phyloP scores from a whole-genome alignment of 768 basidiomycete species.

The Cyclocybe aegerita region DNA sequence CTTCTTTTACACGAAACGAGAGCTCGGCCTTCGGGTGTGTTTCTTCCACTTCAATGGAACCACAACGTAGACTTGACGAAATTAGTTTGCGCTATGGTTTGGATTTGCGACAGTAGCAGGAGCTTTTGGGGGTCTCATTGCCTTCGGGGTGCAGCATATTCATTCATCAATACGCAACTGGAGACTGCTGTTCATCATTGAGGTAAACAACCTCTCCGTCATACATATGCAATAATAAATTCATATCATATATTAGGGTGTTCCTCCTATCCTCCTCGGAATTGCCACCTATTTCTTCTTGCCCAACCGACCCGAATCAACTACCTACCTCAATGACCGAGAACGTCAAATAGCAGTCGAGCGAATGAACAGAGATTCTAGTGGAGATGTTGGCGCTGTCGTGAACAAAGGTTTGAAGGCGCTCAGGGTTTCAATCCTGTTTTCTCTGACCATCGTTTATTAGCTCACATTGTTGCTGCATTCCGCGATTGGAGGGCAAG shows the following conservation, averaged over 20 bases:
- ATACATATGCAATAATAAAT: too few species aligned
- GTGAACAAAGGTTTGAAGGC: slow-evolving; percentile 54
- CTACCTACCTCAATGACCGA: slow-evolving; percentile 50
- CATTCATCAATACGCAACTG: slow-evolving; percentile 48
- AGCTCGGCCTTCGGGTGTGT: slow-evolving; percentile 66
- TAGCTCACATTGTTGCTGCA: slow-evolving; percentile 63
- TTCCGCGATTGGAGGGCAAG: slow-evolving; percentile 72
- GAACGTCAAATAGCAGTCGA: slow-evolving; percentile 63
- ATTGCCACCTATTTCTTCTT: slow-evolving; percentile 52
- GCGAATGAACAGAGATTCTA: slow-evolving; percentile 65
- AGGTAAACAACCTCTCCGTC: slow-evolving; percentile 36
- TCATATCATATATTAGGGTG: slow-evolving; percentile 41
- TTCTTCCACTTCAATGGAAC: not conserved
- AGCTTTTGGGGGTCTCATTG: slow-evolving; percentile 83
- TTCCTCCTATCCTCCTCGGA: slow-evolving; percentile 66
- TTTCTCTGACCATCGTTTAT: not conserved
- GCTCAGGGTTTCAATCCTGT: not conserved
- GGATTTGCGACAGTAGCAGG: slow-evolving; percentile 84
- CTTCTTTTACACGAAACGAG: slow-evolving; percentile 73
- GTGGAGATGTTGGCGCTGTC: slow-evolving; percentile 62
- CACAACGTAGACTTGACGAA: not conserved
- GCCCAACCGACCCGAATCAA: slow-evolving; percentile 73
- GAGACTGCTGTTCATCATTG: slow-evolving; percentile 73
- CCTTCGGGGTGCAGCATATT: slow-evolving; percentile 73
- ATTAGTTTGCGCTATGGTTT: slow-evolving; percentile 74